Percentiles rank a stretch among this genome's conserved stretches.
Evolutionary conservation across 306 rosid species (phyloP).

Genomic region (Glycine latifolia): DNA sequence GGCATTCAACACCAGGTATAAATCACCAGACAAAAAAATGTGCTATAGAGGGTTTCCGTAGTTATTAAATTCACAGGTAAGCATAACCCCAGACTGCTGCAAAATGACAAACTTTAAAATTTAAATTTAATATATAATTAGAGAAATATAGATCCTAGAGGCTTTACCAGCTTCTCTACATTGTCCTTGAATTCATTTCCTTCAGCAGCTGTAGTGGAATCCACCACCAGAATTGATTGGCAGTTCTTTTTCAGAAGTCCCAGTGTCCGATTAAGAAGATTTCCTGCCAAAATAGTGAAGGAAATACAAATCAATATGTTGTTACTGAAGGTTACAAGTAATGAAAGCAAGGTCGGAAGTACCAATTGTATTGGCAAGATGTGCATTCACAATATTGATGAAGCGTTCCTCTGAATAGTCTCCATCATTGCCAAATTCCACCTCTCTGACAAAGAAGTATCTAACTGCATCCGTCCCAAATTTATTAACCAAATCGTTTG

Average conservation of each 20-base stretch:
- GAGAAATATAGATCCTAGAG: constrained; percentile 15
- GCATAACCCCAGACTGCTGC: constrained; percentile 6
- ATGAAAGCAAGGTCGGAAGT: constrained; percentile 41
- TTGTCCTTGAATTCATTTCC: constrained; percentile 75
- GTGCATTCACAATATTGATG: constrained; percentile 87
- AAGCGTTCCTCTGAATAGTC: constrained; percentile 97
- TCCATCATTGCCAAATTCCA: constrained; percentile 93
- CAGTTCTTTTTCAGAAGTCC: constrained; percentile 92
- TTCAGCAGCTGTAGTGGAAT: constrained; percentile 77
- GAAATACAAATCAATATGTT: constrained; percentile 7
- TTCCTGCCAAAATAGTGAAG: constrained; percentile 66
- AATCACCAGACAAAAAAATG: constrained; percentile 5
- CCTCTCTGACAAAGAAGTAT: constrained; percentile 95
- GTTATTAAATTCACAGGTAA: constrained; percentile 1
- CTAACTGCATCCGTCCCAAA: constrained; percentile 94
- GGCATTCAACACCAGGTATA: background rate
- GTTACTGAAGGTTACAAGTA: constrained; percentile 27
- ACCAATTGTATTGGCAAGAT: constrained; percentile 98
- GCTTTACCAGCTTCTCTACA: constrained; percentile 75
- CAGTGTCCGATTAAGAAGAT: constrained; percentile 92
- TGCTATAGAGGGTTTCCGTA: background rate
- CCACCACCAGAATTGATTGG: constrained; percentile 78
- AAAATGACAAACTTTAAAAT: constrained; percentile 24
- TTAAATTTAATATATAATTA: background rate
- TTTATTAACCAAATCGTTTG: constrained; percentile 81